Conservation (phyloP, 1,139 yeast species). For the Candida labiduridarum region DNA sequence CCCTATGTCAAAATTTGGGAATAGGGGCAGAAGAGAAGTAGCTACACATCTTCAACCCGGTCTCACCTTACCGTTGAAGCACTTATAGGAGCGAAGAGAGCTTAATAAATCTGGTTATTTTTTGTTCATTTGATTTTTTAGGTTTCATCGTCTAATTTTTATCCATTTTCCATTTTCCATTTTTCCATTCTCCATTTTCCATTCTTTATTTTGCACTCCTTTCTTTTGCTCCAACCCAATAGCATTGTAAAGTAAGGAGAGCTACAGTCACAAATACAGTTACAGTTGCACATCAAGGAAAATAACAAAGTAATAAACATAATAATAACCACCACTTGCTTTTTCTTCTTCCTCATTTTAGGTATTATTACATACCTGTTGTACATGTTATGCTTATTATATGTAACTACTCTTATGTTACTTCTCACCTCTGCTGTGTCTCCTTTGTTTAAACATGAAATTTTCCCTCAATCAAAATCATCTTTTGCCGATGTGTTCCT, state of each 20-base stretch:
- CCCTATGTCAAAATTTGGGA: background rate
- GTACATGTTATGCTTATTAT: background rate
- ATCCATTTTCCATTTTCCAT: background rate
- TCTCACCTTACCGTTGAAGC: background rate
- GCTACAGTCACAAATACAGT: background rate
- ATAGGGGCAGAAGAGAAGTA: background rate
- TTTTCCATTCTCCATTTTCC: background rate
- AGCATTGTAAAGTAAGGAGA: background rate
- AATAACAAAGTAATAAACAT: background rate
- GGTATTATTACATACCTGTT: background rate
- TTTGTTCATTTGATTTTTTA: background rate
- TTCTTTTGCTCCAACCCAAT: background rate
- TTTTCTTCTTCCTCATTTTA: background rate
- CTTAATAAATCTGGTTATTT: no score
- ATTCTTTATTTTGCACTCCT: background rate
- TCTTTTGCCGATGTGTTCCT: background rate
- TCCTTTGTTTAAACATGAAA: background rate
- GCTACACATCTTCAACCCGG: background rate
- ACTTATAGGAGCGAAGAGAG: no score
- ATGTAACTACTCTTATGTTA: background rate
- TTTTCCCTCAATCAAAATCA: background rate
- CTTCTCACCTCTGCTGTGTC: background rate
- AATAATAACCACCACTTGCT: background rate
- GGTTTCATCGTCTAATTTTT: conserved; percentile 1
- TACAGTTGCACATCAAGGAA: background rate